phyloP scores from a whole-genome alignment of 2,329 filamentous ascomycete genomes.

The Phaeomoniella chlamydospora region DNA sequence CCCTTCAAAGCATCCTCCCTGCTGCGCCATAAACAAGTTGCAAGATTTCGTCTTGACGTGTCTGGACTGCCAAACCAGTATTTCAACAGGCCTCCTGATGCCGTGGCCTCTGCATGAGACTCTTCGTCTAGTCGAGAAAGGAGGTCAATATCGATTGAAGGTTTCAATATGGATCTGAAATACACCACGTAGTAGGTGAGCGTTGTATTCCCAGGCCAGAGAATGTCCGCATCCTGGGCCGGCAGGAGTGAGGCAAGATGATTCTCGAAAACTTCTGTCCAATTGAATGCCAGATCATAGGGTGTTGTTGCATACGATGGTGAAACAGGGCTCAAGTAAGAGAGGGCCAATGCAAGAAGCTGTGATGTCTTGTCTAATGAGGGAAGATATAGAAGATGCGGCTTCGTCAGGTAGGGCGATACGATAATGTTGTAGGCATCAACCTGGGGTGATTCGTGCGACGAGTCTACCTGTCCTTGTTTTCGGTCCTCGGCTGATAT shows the following conservation, averaged over 20 bases:
- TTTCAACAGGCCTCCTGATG: slow-evolving; percentile 71
- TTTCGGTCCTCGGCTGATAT: too few species aligned
- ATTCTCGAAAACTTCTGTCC: slow-evolving; percentile 46
- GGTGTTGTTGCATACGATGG: slow-evolving; percentile 62
- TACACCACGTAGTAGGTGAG: slow-evolving; percentile 69
- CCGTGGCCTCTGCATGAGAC: slow-evolving; percentile 66
- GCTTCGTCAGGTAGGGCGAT: slow-evolving; percentile 59
- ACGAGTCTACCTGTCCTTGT: not conserved
- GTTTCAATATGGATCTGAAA: slow-evolving; percentile 61
- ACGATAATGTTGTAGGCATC: slow-evolving; percentile 35
- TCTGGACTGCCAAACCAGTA: slow-evolving; percentile 82
- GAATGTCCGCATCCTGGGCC: slow-evolving; percentile 16
- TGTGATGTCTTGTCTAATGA: slow-evolving; percentile 50
- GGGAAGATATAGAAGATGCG: slow-evolving; percentile 59
- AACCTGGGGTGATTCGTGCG: not conserved
- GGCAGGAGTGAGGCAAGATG: slow-evolving; percentile 39
- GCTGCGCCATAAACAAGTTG: slow-evolving; percentile 59
- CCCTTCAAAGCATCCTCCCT: slow-evolving; percentile 46
- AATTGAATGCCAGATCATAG: slow-evolving; percentile 68
- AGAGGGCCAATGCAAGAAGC: slow-evolving; percentile 59
- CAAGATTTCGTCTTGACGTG: slow-evolving; percentile 57
- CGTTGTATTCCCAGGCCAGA: slow-evolving; percentile 39
- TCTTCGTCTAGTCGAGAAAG: slow-evolving; percentile 62
- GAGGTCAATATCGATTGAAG: slow-evolving; percentile 50
- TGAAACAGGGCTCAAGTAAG: slow-evolving; percentile 45